Percentiles rank a stretch among this genome's conserved stretches.
phyloP scores from a whole-genome alignment of 1,284 basidiomycete genomes.

The Trametes versicolor region DNA sequence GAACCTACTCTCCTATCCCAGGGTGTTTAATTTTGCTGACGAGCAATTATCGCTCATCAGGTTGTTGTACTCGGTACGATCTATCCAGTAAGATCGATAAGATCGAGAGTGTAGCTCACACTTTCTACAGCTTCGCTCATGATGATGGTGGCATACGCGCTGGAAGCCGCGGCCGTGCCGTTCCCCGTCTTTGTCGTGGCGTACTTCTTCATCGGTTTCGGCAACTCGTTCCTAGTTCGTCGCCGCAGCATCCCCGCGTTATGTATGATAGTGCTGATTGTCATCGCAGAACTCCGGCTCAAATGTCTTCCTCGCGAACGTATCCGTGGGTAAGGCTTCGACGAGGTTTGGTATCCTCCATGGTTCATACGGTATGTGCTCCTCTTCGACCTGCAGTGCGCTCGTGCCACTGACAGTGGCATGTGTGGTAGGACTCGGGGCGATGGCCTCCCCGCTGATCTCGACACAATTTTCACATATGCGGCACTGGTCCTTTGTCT shows the following conservation, averaged over 20 bases:
- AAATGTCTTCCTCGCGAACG: slow-evolving; percentile 60
- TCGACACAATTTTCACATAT: slow-evolving; percentile 68
- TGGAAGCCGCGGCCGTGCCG: slow-evolving; percentile 68
- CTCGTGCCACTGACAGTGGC: neutral
- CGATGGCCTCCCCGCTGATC: slow-evolving; percentile 64
- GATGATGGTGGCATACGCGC: slow-evolving; percentile 57
- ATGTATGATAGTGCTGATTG: neutral
- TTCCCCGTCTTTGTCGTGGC: slow-evolving; percentile 70
- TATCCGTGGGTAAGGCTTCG: slow-evolving; percentile 51
- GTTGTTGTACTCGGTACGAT: slow-evolving; percentile 39
- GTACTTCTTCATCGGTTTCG: slow-evolving; percentile 70
- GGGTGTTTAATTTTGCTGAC: neutral
- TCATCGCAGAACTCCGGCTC: slow-evolving; percentile 57
- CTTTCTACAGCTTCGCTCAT: slow-evolving; percentile 34
- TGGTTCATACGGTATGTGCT: slow-evolving; percentile 48
- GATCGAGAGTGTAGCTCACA: neutral
- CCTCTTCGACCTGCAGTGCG: no score
- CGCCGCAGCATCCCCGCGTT: no score
- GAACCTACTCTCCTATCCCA: slow-evolving; percentile 9
- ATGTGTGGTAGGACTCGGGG: slow-evolving; percentile 58
- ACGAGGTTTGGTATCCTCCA: slow-evolving; percentile 71
- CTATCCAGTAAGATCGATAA: neutral
- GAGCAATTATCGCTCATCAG: slow-evolving; percentile 22
- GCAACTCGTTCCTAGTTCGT: slow-evolving; percentile 60
- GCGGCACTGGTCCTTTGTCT: slow-evolving; percentile 68